Base-by-base conservation (phyloP, 164 flowering plant species). In the Liriodendron chinense region DNA sequence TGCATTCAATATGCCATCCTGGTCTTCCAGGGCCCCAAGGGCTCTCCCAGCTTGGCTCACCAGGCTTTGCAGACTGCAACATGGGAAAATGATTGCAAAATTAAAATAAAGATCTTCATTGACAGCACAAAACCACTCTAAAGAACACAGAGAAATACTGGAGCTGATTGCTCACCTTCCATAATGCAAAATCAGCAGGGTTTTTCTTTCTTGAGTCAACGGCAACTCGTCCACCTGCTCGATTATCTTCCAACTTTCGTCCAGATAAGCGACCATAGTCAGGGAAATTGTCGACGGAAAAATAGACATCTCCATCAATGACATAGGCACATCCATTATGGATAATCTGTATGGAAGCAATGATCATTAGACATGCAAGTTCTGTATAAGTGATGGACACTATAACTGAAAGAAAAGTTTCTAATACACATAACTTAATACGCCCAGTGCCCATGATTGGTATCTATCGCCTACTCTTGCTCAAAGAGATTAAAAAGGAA, bases 1-100 rank as follows among this genome's bases (percentile, higher is more conserved):
- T 96, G 94, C 99, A 96, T 76, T 96, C 99, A 47, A 96, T 94
- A 79, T 96, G 98, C 99, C 99, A 94, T 47, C 98, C 98, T 24
- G 99, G 98, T 77, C 99, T 92, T 79, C 99, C 99, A 69, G 84
- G 89, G 24, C 99, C 99, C 99, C 98, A 96, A 0, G 93, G 95
- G 82, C 99, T 92, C 24, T 91, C 94, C 99, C 98, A 96, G 73
- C 87, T 85, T 72, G 91, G 92, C 79, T 96, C 99, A 62, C 86
- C 99, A 56, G 91, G 90, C 81, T 96, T 94, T 67, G 96, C 98
- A 79, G 98, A 88, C 99, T 94, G 82, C 77, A 79, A 65, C 14
- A 9, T 47, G 23, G 22, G 53, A 43, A 67, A 34, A 67, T 63
- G 28, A 14, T 28, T 62, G 69, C 22, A 14, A 26, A 63, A 47